A percentile compares a stretch with the other conserved stretches of the same genome.
These are phyloP conservation scores for Fusarium azukiicola DNA, from an alignment of 2,329 filamentous ascomycete genomes.

Conservation along the genomic window DNA sequence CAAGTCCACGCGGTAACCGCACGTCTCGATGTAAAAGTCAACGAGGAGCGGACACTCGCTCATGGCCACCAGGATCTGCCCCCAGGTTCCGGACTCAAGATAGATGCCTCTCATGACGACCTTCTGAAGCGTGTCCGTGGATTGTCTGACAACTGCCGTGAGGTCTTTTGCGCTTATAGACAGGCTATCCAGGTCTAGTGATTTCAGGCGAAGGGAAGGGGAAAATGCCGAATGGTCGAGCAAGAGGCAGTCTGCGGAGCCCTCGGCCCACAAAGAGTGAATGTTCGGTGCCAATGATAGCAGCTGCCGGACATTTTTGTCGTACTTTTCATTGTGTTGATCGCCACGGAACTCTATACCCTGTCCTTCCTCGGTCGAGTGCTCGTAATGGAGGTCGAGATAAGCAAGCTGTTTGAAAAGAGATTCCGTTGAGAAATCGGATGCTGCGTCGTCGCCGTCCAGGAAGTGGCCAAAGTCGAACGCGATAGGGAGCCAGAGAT, in stretches of 20 bases:
- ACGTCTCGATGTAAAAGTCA: not conserved
- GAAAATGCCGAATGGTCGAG: not conserved
- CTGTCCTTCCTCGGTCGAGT: not conserved
- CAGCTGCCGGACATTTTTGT: not conserved
- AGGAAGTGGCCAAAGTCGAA: conserved; percentile 1
- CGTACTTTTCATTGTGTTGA: not conserved
- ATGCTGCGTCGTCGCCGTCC: not conserved
- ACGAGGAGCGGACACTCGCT: not conserved
- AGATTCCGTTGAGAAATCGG: not conserved
- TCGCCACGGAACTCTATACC: not conserved
- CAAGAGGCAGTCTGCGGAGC: not conserved
- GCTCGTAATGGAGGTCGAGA: not conserved
- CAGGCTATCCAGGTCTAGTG: not conserved
- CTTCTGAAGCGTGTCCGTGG: not conserved
- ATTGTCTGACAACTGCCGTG: not conserved
- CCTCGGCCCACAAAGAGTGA: not conserved
- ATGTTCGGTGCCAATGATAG: not conserved
- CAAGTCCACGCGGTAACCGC: not conserved
- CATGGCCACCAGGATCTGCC: not conserved
- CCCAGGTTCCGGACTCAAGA: not conserved
- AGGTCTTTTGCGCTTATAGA: not conserved
- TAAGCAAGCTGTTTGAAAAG: not conserved
- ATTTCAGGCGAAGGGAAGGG: not conserved
- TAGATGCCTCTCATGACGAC: not conserved
- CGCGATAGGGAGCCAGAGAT: not conserved